phyloP scores from a whole-genome alignment of 2,329 filamentous ascomycete genomes.

The Colletotrichum aenigma region DNA sequence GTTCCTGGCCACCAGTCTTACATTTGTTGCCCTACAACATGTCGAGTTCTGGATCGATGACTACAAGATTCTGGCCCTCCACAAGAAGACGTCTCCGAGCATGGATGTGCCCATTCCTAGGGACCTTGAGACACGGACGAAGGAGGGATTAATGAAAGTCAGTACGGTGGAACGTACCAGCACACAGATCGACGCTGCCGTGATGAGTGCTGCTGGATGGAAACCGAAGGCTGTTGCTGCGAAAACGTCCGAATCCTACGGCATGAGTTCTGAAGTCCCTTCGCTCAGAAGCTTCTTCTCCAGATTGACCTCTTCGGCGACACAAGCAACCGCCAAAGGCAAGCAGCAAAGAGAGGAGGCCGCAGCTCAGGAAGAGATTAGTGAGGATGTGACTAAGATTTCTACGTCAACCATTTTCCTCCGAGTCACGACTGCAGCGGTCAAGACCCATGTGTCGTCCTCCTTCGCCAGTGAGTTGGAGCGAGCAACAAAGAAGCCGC shows the following conservation, averaged over 20 bases:
- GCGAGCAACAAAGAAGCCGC: slow-evolving; percentile 95
- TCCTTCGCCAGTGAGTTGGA: slow-evolving; percentile 86
- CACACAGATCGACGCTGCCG: slow-evolving; percentile 89
- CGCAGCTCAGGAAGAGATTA: slow-evolving; percentile 63
- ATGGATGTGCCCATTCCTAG: slow-evolving; percentile 74
- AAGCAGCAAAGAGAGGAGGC: slow-evolving; percentile 68
- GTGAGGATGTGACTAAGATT: slow-evolving; percentile 73
- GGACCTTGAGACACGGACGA: slow-evolving; percentile 81
- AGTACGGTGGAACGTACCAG: slow-evolving; percentile 81
- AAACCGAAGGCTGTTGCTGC: slow-evolving; percentile 59
- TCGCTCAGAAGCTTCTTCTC: slow-evolving; percentile 83
- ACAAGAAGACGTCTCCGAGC: slow-evolving; percentile 85
- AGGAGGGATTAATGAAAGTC: slow-evolving; percentile 88
- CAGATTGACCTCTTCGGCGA: slow-evolving; percentile 65
- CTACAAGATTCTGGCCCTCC: slow-evolving; percentile 77
- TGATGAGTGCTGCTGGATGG: slow-evolving; percentile 88
- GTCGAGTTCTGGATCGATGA: slow-evolving; percentile 93
- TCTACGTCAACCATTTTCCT: slow-evolving; percentile 86
- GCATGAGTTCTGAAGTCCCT: slow-evolving; percentile 55
- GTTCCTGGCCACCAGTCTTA: slow-evolving; percentile 93
- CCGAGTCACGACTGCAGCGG: slow-evolving; percentile 81
- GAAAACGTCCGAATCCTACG: slow-evolving; percentile 55
- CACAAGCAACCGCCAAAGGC: slow-evolving; percentile 53
- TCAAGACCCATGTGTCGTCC: slow-evolving; percentile 75
- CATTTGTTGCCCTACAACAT: slow-evolving; percentile 86